A percentile compares a stretch with the other conserved stretches of the same genome.
These are phyloP conservation scores for Rhizophagus clarus DNA, from an alignment of 192 early-diverging fungal species.

Conservation along the genomic window DNA sequence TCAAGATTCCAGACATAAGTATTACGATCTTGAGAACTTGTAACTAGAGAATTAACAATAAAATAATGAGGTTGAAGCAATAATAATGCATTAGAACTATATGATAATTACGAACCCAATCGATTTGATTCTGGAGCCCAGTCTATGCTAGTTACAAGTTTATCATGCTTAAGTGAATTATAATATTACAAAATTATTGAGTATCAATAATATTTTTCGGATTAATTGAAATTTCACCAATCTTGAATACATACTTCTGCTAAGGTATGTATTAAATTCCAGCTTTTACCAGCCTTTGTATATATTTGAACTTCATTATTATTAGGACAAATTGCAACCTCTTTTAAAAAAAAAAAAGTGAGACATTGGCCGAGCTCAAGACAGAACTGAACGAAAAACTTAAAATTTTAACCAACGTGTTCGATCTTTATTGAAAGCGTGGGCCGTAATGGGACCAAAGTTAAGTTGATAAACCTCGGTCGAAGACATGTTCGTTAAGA, in stretches of 20 bases:
- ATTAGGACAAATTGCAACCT: slow-evolving; percentile 90
- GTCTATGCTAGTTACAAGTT: slow-evolving; percentile 92
- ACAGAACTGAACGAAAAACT: not conserved
- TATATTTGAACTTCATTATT: slow-evolving; percentile 91
- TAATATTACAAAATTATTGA: not conserved
- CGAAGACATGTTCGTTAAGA: slow-evolving; percentile 41
- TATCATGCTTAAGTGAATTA: slow-evolving; percentile 73
- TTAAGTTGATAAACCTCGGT: slow-evolving; percentile 64
- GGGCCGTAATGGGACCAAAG: slow-evolving; percentile 84
- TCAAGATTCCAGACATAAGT: slow-evolving; percentile 97
- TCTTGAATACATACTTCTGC: slow-evolving; percentile 56
- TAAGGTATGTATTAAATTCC: slow-evolving; percentile 70
- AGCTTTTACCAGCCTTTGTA: slow-evolving; percentile 58
- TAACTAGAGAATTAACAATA: slow-evolving; percentile 51
- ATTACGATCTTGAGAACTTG: slow-evolving; percentile 98
- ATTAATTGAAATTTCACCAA: not conserved
- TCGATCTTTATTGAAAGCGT: slow-evolving; percentile 90
- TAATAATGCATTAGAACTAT: not conserved
- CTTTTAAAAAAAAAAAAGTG: slow-evolving; percentile 46
- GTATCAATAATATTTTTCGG: slow-evolving; percentile 1
- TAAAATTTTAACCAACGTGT: slow-evolving; percentile 62
- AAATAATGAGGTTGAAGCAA: not conserved
- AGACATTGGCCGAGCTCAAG: not conserved
- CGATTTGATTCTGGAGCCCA: slow-evolving; percentile 94
- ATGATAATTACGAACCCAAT: slow-evolving; percentile 44